These are phyloP conservation scores for Leishmania major DNA, from an alignment of 208 protist species.

Conservation along the genomic window DNA sequence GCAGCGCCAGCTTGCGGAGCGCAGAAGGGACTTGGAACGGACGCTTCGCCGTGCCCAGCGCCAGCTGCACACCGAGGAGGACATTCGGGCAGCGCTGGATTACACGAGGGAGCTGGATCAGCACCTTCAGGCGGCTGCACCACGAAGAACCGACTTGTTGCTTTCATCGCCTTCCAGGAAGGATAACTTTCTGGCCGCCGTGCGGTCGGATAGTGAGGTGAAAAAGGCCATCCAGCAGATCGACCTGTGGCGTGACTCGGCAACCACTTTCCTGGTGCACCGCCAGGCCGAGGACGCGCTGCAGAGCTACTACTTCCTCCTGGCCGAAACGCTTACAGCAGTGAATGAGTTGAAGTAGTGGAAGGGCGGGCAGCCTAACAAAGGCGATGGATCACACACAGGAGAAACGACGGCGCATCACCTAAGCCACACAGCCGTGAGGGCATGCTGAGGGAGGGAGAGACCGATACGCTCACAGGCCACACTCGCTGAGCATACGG, in stretches of 20 bases:
- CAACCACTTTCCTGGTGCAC: constrained; percentile 58
- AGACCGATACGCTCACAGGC: background rate
- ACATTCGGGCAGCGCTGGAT: constrained; percentile 66
- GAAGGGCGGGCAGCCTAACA: background rate
- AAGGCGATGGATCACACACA: background rate
- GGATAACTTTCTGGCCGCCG: constrained; percentile 24
- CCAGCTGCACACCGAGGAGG: constrained; percentile 69
- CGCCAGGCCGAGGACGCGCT: constrained; percentile 72
- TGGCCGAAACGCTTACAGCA: constrained; percentile 69
- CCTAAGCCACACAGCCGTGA: background rate
- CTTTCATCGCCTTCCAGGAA: background rate
- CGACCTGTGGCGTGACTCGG: constrained; percentile 58
- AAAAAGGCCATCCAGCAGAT: constrained; percentile 52
- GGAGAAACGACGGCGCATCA: background rate
- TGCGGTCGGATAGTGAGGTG: constrained; percentile 46
- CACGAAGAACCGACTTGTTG: background rate
- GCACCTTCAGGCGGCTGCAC: constrained; percentile 2
- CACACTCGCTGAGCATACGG: background rate
- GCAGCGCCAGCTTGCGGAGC: constrained; percentile 51
- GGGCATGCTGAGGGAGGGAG: background rate
- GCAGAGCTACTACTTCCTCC: constrained; percentile 59
- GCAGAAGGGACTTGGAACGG: constrained; percentile 41
- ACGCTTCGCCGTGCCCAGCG: constrained; percentile 52
- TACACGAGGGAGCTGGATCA: constrained; percentile 28
- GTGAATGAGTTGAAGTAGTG: constrained; percentile 36